Percentiles rank a stretch among this genome's conserved stretches.
Conservation (phyloP, 208 protist genomes). For the Crithidia sp. region DNA sequence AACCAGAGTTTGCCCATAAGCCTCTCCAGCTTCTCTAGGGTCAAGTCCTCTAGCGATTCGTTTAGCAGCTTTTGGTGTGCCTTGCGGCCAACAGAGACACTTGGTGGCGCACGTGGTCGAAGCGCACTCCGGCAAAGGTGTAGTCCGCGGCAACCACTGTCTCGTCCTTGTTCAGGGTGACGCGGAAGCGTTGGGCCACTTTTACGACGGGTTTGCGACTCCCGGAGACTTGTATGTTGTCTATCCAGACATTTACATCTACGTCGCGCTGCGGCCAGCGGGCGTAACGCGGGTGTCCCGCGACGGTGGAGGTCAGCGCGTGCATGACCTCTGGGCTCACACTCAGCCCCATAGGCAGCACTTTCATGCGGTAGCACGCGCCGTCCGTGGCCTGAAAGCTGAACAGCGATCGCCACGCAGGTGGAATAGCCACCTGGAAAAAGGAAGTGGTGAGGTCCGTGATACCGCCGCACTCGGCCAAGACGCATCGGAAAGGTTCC, state of each 20-base stretch:
- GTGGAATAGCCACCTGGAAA: conserved; percentile 22
- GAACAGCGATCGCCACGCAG: conserved; percentile 4
- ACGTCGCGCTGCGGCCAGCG: conserved; percentile 2
- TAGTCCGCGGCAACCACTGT: conserved; percentile 21
- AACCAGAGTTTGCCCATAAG: conserved; percentile 29
- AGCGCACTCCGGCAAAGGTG: conserved; percentile 22
- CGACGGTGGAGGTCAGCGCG: conserved; percentile 19
- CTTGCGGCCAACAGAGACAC: conserved; percentile 4
- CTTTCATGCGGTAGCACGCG: conserved; percentile 20
- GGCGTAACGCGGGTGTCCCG: conserved; percentile 21
- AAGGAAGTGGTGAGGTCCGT: conserved; percentile 27
- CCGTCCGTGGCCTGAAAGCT: background rate
- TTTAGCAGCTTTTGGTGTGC: conserved; percentile 19
- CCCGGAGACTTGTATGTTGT: conserved; percentile 38
- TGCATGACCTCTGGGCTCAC: conserved; percentile 39
- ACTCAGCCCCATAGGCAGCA: conserved; percentile 32
- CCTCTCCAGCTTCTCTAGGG: conserved; percentile 15
- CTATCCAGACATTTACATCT: conserved; percentile 32
- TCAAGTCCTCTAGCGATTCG: background rate
- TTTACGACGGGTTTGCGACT: background rate
- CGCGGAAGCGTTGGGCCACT: background rate
- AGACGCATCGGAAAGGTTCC: background rate
- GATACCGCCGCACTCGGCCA: conserved; percentile 15
- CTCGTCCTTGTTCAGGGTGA: conserved; percentile 22
- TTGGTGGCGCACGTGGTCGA: conserved; percentile 2